phyloP scores from a whole-genome alignment of 1,284 basidiomycete genomes.

The Sporisorium sorghi region DNA sequence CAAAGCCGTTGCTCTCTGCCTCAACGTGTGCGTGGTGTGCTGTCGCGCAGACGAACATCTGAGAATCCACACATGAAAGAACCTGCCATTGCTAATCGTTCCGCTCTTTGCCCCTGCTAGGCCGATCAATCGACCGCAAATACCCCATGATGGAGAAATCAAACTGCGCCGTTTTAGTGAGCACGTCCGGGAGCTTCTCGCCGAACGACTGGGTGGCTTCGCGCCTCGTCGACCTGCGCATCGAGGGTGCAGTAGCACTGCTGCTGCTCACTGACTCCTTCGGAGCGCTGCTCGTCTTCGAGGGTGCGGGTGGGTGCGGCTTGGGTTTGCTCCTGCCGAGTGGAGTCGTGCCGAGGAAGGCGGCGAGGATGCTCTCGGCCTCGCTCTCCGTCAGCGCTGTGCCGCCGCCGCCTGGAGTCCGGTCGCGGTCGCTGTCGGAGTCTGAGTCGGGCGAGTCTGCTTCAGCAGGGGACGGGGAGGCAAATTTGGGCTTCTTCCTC shows the following conservation, averaged over 20 bases:
- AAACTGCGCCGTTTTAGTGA: conserved; percentile 26
- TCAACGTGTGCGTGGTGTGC: background rate
- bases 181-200: conserved; percentile 41
- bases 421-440: conserved; percentile 2
- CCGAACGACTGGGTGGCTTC: conserved; percentile 41
- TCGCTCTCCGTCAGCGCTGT: conserved; percentile 38
- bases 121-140: conserved; percentile 37
- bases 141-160: conserved; percentile 42
- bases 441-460: conserved; percentile 18
- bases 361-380: conserved; percentile 38
- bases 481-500: conserved; percentile 26
- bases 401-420: background rate
- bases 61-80: background rate
- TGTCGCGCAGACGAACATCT: background rate
- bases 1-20: background rate
- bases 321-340: conserved; percentile 13
- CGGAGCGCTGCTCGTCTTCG: background rate
- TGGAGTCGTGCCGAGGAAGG: conserved; percentile 36
- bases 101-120: background rate
- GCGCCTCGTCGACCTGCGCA: conserved; percentile 30
- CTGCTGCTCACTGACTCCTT: no score
- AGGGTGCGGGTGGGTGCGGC: no score
- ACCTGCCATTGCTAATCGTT: background rate
- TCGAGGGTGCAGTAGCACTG: no score
- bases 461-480: conserved; percentile 2